phyloP scores from a whole-genome alignment of 108 stramenopile genomes.

The Skeletonema tropicum region DNA sequence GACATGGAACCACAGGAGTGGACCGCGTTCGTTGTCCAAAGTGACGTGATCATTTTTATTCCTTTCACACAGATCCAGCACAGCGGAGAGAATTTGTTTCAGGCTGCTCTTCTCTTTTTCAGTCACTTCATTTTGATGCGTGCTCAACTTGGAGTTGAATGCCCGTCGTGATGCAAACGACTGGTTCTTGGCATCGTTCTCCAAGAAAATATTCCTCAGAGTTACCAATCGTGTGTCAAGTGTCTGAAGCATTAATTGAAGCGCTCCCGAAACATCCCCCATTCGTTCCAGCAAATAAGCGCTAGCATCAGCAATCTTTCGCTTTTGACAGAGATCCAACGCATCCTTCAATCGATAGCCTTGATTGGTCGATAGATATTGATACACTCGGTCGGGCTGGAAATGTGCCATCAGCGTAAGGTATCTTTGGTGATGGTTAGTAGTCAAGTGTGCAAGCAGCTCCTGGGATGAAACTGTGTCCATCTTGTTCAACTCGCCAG shows the following conservation, averaged over 20 bases:
- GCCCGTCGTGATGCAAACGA: not conserved
- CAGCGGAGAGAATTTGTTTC: constrained; percentile 68
- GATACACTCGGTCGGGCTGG: constrained; percentile 83
- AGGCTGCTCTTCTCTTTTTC: constrained; percentile 68
- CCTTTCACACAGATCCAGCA: constrained; percentile 82
- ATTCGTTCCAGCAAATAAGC: constrained; percentile 89
- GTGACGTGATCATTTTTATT: constrained; percentile 65
- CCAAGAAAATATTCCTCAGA: constrained; percentile 65
- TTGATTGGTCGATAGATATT: constrained; percentile 73
- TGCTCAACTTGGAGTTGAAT: constrained; percentile 4
- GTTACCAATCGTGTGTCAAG: constrained; percentile 74
- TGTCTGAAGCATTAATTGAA: constrained; percentile 79
- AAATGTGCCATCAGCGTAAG: constrained; percentile 70
- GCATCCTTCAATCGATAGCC: constrained; percentile 84
- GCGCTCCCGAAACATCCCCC: constrained; percentile 89
- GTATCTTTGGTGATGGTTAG: constrained; percentile 71
- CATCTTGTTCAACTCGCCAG: constrained; percentile 60
- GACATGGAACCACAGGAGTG: constrained; percentile 85
- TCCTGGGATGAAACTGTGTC: constrained; percentile 72
- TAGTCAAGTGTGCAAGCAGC: constrained; percentile 65
- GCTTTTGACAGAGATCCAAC: constrained; percentile 80
- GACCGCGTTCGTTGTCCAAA: constrained; percentile 71
- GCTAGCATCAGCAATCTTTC: constrained; percentile 88
- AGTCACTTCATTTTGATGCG: constrained; percentile 34
- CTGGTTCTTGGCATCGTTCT: constrained; percentile 10